A percentile compares a stretch with the other conserved stretches of the same genome.
Evolutionary conservation across 805 yeast species (phyloP).

Genomic region (Zygosaccharomyces pseudorouxii): DNA sequence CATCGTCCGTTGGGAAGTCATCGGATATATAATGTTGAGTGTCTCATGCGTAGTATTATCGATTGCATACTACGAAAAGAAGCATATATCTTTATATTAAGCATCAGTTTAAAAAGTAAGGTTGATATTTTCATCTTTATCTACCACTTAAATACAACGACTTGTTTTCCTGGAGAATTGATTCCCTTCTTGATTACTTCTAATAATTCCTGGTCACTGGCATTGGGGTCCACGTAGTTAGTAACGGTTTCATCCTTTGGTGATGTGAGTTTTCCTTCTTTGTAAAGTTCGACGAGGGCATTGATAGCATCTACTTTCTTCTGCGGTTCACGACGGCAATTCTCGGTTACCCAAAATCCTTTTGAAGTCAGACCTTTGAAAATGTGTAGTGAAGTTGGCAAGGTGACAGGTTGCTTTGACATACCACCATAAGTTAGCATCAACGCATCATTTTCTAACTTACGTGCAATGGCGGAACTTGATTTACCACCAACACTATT

Average conservation of each 20-base stretch:
- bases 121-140: constrained; percentile 4
- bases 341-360: constrained; percentile 91
- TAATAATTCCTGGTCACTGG: constrained; percentile 39
- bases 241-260: constrained; percentile 41
- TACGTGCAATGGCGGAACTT: constrained; percentile 76
- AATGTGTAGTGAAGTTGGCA: constrained; percentile 85
- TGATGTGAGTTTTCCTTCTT: constrained; percentile 52
- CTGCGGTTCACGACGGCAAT: constrained; percentile 55
- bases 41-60: constrained; percentile 25
- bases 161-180: constrained; percentile 32
- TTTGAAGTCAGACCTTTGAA: constrained; percentile 81
- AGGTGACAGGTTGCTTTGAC: constrained; percentile 91
- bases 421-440: constrained; percentile 95
- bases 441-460: constrained; percentile 66
- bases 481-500: constrained; percentile 94
- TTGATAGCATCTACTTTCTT: constrained; percentile 52
- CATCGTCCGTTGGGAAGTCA: constrained; percentile 33
- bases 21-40: constrained; percentile 28
- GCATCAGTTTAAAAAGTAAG: not conserved
- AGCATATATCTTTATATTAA: constrained; percentile 7
- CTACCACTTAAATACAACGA: constrained; percentile 32
- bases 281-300: constrained; percentile 53
- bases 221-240: constrained; percentile 32
- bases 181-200: constrained; percentile 44
- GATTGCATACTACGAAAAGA: constrained; percentile 16